Conservation (phyloP, 108 stramenopile species). For the Epithemia pelagica region DNA sequence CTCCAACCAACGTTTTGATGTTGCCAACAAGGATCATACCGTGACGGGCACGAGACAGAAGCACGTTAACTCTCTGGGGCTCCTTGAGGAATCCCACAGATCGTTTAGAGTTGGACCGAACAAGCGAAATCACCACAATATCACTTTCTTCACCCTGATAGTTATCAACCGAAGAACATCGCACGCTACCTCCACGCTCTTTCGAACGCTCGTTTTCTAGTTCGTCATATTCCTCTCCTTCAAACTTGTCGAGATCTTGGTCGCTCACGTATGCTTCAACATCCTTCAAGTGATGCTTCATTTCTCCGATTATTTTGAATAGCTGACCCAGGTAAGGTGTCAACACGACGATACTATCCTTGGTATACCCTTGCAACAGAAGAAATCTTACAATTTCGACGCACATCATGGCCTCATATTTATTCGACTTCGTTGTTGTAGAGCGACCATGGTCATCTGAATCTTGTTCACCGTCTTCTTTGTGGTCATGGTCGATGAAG, state of each 20-base stretch:
- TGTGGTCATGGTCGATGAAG: constrained; percentile 35
- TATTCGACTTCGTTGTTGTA: constrained; percentile 32
- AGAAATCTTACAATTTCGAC: constrained; percentile 39
- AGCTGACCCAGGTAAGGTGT: constrained; percentile 51
- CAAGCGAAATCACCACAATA: constrained; percentile 70
- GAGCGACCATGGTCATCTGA: constrained; percentile 8
- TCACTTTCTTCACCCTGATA: constrained; percentile 91
- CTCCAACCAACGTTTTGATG: constrained; percentile 15
- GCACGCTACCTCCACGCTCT: constrained; percentile 8
- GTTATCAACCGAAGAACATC: constrained; percentile 64
- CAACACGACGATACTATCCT: constrained; percentile 26
- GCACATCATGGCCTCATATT: constrained; percentile 27
- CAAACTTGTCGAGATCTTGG: constrained; percentile 16
- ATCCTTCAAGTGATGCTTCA: constrained; percentile 21
- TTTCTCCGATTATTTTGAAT: constrained; percentile 16
- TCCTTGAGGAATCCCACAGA: constrained; percentile 83
- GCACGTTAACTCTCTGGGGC: constrained; percentile 80
- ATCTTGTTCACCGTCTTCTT: constrained; percentile 21
- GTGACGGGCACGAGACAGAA: constrained; percentile 72
- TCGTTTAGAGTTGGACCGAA: constrained; percentile 54
- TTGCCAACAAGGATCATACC: constrained; percentile 52
- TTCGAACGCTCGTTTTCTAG: neutral
- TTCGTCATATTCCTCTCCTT: constrained; percentile 17
- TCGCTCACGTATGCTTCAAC: constrained; percentile 29
- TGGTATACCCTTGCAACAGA: constrained; percentile 43